These are phyloP conservation scores for Aspergillus kassunensis DNA, from an alignment of 495 filamentous ascomycete genomes.

Conservation along the genomic window DNA sequence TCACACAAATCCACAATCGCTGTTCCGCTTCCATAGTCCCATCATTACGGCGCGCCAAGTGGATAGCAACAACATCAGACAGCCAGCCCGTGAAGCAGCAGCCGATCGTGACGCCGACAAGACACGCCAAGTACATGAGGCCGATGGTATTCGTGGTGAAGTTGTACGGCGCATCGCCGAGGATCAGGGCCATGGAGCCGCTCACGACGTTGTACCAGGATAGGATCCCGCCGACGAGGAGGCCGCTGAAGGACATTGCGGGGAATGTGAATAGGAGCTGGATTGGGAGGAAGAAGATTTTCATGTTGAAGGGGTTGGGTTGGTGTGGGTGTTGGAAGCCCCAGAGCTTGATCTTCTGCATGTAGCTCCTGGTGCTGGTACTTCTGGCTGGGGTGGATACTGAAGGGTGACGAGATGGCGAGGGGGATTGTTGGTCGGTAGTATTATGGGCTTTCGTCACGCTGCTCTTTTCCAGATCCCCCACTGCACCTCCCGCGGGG, in stretches of 20 bases:
- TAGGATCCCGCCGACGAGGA: slow-evolving; percentile 3
- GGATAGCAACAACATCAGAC: not conserved
- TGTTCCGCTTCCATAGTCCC: slow-evolving; percentile 1
- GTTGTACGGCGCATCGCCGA: slow-evolving; percentile 4
- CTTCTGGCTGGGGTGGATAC: not conserved
- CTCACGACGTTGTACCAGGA: slow-evolving; percentile 5
- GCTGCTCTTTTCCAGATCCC: no score
- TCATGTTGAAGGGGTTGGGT: not conserved
- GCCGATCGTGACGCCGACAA: not conserved
- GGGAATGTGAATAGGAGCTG: not conserved
- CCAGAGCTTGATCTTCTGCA: not conserved
- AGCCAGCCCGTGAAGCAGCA: not conserved
- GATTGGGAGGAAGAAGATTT: not conserved
- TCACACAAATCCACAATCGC: not conserved
- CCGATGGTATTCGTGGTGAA: not conserved
- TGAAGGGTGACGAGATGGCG: no score
- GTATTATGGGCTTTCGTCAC: no score
- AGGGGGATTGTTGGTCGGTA: no score
- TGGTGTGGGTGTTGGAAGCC: not conserved
- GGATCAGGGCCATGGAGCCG: not conserved
- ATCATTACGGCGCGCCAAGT: not conserved
- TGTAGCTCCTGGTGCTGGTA: not conserved
- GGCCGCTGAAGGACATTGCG: not conserved
- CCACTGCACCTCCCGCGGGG: not conserved
- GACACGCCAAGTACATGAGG: not conserved